Evolutionary conservation across 2,329 filamentous ascomycete genomes (phyloP).

Genomic region (Fusarium bactridioides): DNA sequence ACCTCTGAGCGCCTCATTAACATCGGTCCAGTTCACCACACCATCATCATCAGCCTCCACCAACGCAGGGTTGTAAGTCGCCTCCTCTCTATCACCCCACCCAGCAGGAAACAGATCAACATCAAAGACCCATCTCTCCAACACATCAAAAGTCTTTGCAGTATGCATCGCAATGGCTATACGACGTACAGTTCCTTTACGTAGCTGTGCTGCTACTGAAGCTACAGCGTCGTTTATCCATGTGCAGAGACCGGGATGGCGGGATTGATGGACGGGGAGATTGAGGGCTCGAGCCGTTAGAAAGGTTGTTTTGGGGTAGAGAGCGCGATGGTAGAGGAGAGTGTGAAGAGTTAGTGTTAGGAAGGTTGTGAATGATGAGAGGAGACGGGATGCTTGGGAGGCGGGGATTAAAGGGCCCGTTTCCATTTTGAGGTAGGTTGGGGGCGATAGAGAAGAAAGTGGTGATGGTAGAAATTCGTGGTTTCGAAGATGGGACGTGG

Average conservation of each 20-base stretch:
- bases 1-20: conserved; percentile 77
- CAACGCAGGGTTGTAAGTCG: conserved; percentile 37
- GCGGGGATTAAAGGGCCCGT: conserved; percentile 42
- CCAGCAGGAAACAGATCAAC: conserved; percentile 57
- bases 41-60: conserved; percentile 29
- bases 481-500: conserved; percentile 3
- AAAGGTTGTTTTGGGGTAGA: conserved; percentile 83
- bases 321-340: conserved; percentile 80
- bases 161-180: conserved; percentile 60
- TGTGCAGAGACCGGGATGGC: conserved; percentile 83
- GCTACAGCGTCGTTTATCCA: conserved; percentile 86
- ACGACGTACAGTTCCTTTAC: conserved; percentile 59
- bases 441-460: neutral
- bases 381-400: conserved; percentile 55
- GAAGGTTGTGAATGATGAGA: conserved; percentile 78
- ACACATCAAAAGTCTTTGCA: conserved; percentile 50
- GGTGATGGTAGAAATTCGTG: conserved; percentile 4
- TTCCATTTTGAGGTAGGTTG: neutral
- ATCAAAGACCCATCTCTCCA: conserved; percentile 71
- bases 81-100: conserved; percentile 38
- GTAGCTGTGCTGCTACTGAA: conserved; percentile 74
- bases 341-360: conserved; percentile 85
- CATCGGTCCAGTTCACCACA: conserved; percentile 62
- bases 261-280: conserved; percentile 82
- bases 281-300: conserved; percentile 83